Evolutionary conservation across 768 basidiomycete species (phyloP), one percentile per base, ranked within the genome.

Genomic region (Mycena filopes): DNA sequence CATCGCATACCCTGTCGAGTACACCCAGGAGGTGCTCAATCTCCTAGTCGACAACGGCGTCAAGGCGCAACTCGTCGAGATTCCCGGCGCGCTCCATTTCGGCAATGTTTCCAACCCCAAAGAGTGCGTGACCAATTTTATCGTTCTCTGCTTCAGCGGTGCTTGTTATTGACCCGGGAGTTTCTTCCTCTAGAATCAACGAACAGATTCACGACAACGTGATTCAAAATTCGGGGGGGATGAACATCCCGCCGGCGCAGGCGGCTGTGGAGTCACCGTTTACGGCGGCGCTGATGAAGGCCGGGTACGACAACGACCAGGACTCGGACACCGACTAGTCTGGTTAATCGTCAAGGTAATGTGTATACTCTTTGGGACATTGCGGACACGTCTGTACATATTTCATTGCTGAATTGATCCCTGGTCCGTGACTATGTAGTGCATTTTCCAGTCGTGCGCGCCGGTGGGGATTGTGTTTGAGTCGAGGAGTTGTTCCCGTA

Each of bases 401-500:
- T 55, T 40, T 48, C 40, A 49, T n/a, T 23, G 28, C 21, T 48
- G 46, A 49, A 40, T 41, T 25, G 65, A 80, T 49, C 76, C 80
- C 58, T 83, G 77, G 21, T 82, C 80, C 38, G 86, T 86, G 47
- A 91, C 76, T 61, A 92, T 80, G 49, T 82, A 74, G 73, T 92
- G 87, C 78, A 92, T 78, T 68, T 82, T 84, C 84, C 88, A 89
- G 75, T 92, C 91, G 68, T 81, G 79, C 54, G 82, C 81, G 20
- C 72, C 83, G 55, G 82, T 80, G 9, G 90, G 91, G 25, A 92
- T 80, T 53, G 79, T 61, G 31, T 79, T 80, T n/a, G 69, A 75
- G 40, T 83, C 82, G 23, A 91, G 73, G 15, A 92, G 70, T 68
- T 92, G 91, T 68, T 90, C 88, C 28, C 84, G 82, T 41, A 92